Conservation (phyloP, 2,329 filamentous ascomycete genomes). For the Botrytis fragariae region DNA sequence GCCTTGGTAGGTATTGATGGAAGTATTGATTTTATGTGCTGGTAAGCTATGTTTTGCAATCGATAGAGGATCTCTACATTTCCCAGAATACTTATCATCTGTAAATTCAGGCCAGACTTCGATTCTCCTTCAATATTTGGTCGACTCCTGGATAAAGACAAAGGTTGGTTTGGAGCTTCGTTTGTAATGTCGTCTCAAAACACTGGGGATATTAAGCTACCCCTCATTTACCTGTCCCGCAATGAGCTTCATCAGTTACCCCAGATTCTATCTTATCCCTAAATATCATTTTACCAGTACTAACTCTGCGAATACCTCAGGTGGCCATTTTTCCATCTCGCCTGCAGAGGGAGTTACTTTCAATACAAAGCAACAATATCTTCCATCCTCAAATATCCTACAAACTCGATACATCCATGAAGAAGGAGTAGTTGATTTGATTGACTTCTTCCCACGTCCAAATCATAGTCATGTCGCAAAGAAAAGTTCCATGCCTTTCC, state of each 20-base stretch:
- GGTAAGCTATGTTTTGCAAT: slow-evolving; percentile 45
- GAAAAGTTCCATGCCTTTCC: slow-evolving; percentile 51
- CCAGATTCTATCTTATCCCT: neutral
- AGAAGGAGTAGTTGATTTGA: slow-evolving; percentile 68
- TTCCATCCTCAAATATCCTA: slow-evolving; percentile 71
- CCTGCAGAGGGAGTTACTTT: slow-evolving; percentile 50
- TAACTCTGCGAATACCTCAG: slow-evolving; percentile 36
- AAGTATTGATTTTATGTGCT: slow-evolving; percentile 76
- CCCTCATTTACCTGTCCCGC: neutral
- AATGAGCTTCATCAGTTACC: neutral
- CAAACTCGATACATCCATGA: slow-evolving; percentile 77
- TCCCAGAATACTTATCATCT: slow-evolving; percentile 8
- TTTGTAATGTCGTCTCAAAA: neutral
- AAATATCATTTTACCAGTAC: neutral
- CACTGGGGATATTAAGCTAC: neutral
- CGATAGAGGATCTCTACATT: neutral
- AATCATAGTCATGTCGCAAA: slow-evolving; percentile 54
- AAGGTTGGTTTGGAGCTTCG: slow-evolving; percentile 36
- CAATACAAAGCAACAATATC: slow-evolving; percentile 75
- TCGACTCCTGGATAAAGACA: slow-evolving; percentile 69
- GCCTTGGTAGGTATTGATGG: slow-evolving; percentile 72
- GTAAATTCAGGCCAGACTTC: slow-evolving; percentile 63
- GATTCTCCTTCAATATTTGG: slow-evolving; percentile 76
- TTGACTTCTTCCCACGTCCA: slow-evolving; percentile 74
- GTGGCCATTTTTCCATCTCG: slow-evolving; percentile 70